Evolutionary conservation across 257 asterid species (phyloP).

Genomic region (Solanum infundibuliforme): DNA sequence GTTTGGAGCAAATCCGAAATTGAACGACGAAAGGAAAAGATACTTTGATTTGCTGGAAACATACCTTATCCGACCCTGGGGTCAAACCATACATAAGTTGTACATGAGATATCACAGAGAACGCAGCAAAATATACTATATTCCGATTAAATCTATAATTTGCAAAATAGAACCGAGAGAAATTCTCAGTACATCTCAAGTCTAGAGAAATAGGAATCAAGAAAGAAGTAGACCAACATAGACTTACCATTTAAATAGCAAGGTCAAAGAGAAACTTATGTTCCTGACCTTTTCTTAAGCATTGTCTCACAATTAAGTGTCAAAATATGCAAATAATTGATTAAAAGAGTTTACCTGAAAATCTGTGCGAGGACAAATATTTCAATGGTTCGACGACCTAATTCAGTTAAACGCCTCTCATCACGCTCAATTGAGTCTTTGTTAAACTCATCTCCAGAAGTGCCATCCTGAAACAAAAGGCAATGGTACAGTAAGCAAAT

Average conservation of each 20-base stretch:
- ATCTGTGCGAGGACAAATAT: constrained; percentile 80
- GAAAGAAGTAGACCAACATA: not conserved
- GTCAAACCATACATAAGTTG: not conserved
- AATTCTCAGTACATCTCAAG: not conserved
- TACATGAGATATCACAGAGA: not conserved
- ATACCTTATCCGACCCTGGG: not conserved
- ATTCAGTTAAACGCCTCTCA: constrained; percentile 89
- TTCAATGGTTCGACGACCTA: constrained; percentile 95
- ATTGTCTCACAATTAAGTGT: not conserved
- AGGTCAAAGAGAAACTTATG: not conserved
- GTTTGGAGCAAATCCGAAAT: not conserved
- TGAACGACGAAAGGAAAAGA: not conserved
- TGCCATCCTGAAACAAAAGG: constrained; percentile 51
- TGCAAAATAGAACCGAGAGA: not conserved
- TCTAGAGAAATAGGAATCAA: not conserved
- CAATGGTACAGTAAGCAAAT: constrained; percentile 10
- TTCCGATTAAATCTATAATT: not conserved
- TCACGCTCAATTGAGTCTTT: constrained; percentile 77
- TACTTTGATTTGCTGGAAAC: not conserved
- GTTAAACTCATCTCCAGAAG: constrained; percentile 76
- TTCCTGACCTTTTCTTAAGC: not conserved
- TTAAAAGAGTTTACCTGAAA: constrained; percentile 44
- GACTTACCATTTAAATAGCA: not conserved
- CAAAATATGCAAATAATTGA: not conserved
- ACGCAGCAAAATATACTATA: not conserved